Conservation (phyloP, 805 yeast species). For the Kuraishia capsulata region DNA sequence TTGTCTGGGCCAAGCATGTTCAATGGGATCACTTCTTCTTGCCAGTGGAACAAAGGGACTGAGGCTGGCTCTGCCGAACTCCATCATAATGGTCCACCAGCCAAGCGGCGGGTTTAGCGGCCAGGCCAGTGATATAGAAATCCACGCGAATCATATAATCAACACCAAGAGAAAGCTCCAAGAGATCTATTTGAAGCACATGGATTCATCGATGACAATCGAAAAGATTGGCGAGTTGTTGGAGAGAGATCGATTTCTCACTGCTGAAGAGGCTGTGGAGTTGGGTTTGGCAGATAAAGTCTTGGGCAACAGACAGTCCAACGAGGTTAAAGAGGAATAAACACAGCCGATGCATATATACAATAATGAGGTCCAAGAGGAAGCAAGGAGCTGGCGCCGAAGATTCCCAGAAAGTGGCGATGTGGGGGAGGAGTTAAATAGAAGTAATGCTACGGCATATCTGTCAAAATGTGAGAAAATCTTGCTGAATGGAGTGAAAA, state of each 20-base stretch:
- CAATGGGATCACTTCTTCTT: constrained; percentile 22
- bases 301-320: constrained; percentile 9
- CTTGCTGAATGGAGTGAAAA: too few species aligned
- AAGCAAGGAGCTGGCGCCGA: too few species aligned
- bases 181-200: constrained; percentile 16
- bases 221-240: constrained; percentile 11
- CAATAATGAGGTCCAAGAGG: too few species aligned
- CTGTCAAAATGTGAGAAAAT: too few species aligned
- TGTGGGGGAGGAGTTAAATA: too few species aligned
- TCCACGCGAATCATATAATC: constrained; percentile 23
- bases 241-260: constrained; percentile 15
- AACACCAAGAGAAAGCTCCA: constrained; percentile 18
- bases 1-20: constrained; percentile 24
- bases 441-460: too few species aligned
- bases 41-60: constrained; percentile 19
- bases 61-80: constrained; percentile 20
- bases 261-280: constrained; percentile 20
- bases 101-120: constrained; percentile 22
- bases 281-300: constrained; percentile 23
- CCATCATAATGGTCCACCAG: constrained; percentile 24
- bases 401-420: too few species aligned
- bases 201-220: constrained; percentile 9
- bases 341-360: too few species aligned
- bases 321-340: neutral
- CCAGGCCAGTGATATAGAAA: constrained; percentile 23